Conservation (phyloP, 2,329 filamentous ascomycete species). For the Trichophyton schoenleinii region DNA sequence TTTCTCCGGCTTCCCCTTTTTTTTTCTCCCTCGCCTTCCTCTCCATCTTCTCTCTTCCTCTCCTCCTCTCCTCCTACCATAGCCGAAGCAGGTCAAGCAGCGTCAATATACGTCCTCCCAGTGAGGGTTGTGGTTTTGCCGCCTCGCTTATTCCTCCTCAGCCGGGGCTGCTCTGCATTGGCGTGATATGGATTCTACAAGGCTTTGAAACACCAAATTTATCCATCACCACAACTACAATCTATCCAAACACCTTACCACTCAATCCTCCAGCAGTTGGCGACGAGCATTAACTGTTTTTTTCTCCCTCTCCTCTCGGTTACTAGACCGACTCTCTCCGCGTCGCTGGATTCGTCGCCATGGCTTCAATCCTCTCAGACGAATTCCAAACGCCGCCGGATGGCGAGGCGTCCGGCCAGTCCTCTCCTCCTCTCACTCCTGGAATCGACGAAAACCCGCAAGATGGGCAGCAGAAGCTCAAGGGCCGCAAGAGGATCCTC, state of each 20-base stretch:
- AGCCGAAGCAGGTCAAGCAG: too few relatives aligned
- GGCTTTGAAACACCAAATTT: neutral
- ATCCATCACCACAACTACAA: too few relatives aligned
- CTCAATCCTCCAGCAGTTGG: neutral
- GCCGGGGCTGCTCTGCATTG: neutral
- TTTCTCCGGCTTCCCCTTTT: too few relatives aligned
- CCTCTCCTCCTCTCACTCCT: neutral
- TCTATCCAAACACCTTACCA: neutral
- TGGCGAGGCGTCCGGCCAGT: conserved; percentile 15
- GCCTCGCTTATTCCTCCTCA: neutral
- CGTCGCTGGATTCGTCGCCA: neutral
- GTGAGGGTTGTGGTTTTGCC: neutral
- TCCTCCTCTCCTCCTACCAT: too few relatives aligned
- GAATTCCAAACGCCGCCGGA: conserved; percentile 23
- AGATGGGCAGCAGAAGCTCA: conserved; percentile 43
- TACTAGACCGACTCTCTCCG: neutral
- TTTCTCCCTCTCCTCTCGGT: neutral
- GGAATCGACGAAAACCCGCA: neutral
- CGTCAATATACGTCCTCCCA: too few relatives aligned
- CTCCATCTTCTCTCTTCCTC: neutral
- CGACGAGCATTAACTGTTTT: neutral
- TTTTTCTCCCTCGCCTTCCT: neutral
- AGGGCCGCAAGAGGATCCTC: conserved; percentile 56
- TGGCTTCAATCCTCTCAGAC: conserved; percentile 22
- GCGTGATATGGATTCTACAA: neutral